Base-by-base conservation (phyloP, 805 yeast species). In the Candida incommunis region DNA sequence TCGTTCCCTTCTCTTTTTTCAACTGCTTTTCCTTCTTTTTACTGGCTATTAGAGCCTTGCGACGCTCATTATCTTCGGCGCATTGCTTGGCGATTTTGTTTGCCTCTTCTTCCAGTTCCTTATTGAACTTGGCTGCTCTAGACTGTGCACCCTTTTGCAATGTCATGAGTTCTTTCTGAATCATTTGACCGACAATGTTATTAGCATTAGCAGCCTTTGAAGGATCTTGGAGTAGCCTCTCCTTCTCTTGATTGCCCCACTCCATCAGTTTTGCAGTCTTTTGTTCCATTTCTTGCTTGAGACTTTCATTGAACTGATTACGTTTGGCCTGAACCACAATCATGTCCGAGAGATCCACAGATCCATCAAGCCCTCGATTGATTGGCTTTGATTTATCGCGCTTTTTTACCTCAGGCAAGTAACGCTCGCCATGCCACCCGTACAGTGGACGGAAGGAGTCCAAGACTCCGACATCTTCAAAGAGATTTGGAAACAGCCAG, bases 401-500 rank as follows among this genome's bases (percentile, higher is more conserved):
- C 46, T 47, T 53, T 34, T 41, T 51, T 51, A 50, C 50, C 44
- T 42, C 42, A 11, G 57, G 61, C 45, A 55, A 45, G 31, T 58
- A 55, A 40, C 50, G 59, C 47, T 51, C 54, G 29, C 72, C 81
- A 51, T 80, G 85, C 83, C 87, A 87, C 2, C 78, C 92, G 58
- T 82, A 92, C n/a, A 80, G 53, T 3, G 98, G 98, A 52, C 72
- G 72, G 68, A 92, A 92, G 68, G 95, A 82, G 48, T 90, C 97
- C 48, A 90, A 58, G 51, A 92, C 82, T 22, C 96, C 95, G 55
- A 94, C 88, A 59, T 92, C 98, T 50, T 80, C 98, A 64, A 88
- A 92, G 58, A 92, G 70, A 60, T 90, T 90, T 46, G 98, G 98
- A 72, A 86, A 90, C 41, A 92, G 61, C 98, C 98, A 92, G 60